Conservation (phyloP, 129 eudicot genomes). For the Centrapalus pauciflorus region DNA sequence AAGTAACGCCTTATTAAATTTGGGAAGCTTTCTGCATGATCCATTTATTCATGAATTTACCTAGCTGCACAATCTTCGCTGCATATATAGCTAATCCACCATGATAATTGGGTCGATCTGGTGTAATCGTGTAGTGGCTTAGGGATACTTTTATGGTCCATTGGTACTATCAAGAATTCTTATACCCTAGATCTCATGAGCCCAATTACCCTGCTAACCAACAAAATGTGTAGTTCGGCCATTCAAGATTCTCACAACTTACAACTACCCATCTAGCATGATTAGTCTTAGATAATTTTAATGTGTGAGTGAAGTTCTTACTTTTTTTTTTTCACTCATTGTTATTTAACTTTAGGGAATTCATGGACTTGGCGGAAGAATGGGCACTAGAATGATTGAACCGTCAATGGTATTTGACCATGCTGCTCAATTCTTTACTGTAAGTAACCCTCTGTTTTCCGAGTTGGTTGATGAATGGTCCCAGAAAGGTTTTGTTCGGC, state of each 20-base stretch:
- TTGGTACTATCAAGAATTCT: not conserved
- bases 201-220: no score
- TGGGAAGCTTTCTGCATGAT: no score
- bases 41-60: no score
- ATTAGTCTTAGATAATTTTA: not conserved
- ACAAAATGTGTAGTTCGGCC: no score
- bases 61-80: no score
- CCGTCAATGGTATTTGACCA: constrained; percentile 77
- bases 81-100: not conserved
- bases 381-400: constrained; percentile 85
- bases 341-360: constrained; percentile 51
- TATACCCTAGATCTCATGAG: not conserved
- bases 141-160: not conserved
- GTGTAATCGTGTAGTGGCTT: not conserved
- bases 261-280: not conserved
- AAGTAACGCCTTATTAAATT: no score
- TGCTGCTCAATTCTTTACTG: constrained; percentile 94
- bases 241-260: not conserved
- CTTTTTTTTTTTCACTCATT: constrained; percentile 14
- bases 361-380: constrained; percentile 97
- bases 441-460: constrained; percentile 59
- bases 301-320: not conserved
- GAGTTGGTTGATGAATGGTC: constrained; percentile 77
- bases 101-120: not conserved
- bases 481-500: constrained; percentile 55